phyloP scores from a whole-genome alignment of 2,329 filamentous ascomycete genomes.

The Acrocalymma vagum region DNA sequence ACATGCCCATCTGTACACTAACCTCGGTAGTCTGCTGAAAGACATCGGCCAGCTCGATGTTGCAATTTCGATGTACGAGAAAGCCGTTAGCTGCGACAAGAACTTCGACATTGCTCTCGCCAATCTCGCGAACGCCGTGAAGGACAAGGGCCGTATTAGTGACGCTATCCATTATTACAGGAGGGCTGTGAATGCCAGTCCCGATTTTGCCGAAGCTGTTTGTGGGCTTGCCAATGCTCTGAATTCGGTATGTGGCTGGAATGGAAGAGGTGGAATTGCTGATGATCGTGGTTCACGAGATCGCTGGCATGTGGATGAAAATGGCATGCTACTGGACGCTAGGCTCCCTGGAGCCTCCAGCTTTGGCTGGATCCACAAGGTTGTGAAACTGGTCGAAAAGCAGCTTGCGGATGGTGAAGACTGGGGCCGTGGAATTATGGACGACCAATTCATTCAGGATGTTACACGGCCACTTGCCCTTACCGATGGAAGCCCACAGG shows the following conservation, averaged over 20 bases:
- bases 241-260: slow-evolving; percentile 97
- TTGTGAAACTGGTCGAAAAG: slow-evolving; percentile 88
- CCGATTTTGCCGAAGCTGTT: slow-evolving; percentile 95
- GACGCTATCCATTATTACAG: slow-evolving; percentile 94
- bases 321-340: slow-evolving; percentile 82
- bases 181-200: slow-evolving; percentile 88
- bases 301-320: slow-evolving; percentile 90
- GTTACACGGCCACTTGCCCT: slow-evolving; percentile 57
- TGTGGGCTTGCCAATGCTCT: slow-evolving; percentile 94
- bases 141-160: slow-evolving; percentile 90
- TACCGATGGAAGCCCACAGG: slow-evolving; percentile 39
- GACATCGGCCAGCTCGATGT: slow-evolving; percentile 92
- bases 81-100: slow-evolving; percentile 90
- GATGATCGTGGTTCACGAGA: slow-evolving; percentile 78
- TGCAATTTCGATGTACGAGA: slow-evolving; percentile 97
- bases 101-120: slow-evolving; percentile 96
- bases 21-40: slow-evolving; percentile 92
- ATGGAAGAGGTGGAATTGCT: slow-evolving; percentile 84
- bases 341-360: slow-evolving; percentile 67
- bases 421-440: slow-evolving; percentile 81
- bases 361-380: slow-evolving; percentile 84
- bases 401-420: slow-evolving; percentile 85
- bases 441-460: slow-evolving; percentile 48
- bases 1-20: slow-evolving; percentile 96
- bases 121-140: slow-evolving; percentile 96